Evolutionary conservation across 306 rosid species (phyloP).

Genomic region (Benincasa hispida): DNA sequence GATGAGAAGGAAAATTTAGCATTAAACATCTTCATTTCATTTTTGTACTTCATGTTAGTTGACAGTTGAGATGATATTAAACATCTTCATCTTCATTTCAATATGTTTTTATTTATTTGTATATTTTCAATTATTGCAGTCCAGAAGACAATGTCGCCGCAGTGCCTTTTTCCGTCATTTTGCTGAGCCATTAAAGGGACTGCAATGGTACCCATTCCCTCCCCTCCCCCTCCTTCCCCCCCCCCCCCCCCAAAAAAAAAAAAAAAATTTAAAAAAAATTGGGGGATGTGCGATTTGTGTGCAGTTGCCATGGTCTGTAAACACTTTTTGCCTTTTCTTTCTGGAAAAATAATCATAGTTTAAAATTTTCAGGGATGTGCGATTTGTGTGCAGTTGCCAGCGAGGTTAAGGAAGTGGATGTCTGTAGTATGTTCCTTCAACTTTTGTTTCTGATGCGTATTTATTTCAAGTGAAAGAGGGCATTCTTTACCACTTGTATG

Average conservation of each 20-base stretch:
- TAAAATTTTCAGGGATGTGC: conserved; percentile 58
- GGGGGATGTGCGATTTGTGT: too few relatives aligned
- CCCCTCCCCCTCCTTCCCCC: too few relatives aligned
- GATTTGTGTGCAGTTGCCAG: conserved; percentile 72
- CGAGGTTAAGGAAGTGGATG: conserved; percentile 66
- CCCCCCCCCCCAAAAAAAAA: too few relatives aligned
- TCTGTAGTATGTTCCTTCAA: conserved; percentile 39
- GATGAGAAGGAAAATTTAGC: not conserved
- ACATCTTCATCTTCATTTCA: not conserved
- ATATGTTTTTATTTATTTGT: conserved; percentile 1
- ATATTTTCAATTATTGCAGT: conserved; percentile 34
- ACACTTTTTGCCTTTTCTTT: not conserved
- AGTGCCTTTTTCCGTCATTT: conserved; percentile 69
- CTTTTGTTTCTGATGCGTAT: conserved; percentile 9
- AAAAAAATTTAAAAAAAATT: too few relatives aligned
- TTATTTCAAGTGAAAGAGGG: not conserved
- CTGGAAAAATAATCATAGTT: not conserved
- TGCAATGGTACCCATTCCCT: conserved; percentile 1
- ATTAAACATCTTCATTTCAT: not conserved
- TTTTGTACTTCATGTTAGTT: not conserved
- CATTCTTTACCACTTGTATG: not conserved
- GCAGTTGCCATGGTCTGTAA: not conserved
- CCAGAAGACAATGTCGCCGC: conserved; percentile 72
- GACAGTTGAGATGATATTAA: not conserved
- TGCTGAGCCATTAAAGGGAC: conserved; percentile 80